Evolutionary conservation across 2,329 filamentous ascomycete species (phyloP).

Genomic region (Talaromyces rugulosus): DNA sequence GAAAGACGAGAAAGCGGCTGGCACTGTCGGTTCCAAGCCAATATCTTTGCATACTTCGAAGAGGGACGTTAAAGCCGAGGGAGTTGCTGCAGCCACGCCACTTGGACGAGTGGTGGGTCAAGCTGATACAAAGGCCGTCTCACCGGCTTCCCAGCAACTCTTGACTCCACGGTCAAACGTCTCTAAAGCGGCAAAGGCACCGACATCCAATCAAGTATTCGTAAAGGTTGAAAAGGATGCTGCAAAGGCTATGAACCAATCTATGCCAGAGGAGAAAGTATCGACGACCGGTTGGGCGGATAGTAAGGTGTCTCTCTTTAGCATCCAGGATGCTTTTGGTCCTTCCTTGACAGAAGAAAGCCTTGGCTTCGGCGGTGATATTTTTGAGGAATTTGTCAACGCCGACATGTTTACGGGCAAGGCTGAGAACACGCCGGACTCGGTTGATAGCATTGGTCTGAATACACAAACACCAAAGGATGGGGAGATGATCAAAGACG

Average conservation of each 20-base stretch:
- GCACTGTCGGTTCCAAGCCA: conserved; percentile 8
- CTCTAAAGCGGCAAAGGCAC: conserved; percentile 24
- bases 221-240: conserved; percentile 22
- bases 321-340: conserved; percentile 35
- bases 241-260: conserved; percentile 14
- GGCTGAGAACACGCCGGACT: conserved; percentile 34
- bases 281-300: conserved; percentile 34
- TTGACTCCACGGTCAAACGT: conserved; percentile 26
- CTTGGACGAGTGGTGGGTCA: conserved; percentile 32
- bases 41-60: conserved; percentile 18
- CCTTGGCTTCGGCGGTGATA: conserved; percentile 27
- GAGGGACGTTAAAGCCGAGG: conserved; percentile 23
- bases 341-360: conserved; percentile 25
- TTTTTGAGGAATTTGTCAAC: conserved; percentile 36
- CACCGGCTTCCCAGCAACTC: conserved; percentile 31
- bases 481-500: conserved; percentile 29
- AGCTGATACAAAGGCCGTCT: conserved; percentile 28
- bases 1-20: conserved; percentile 11
- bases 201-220: conserved; percentile 22
- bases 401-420: conserved; percentile 32
- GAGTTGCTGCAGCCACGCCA: conserved; percentile 23
- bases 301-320: conserved; percentile 33
- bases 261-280: conserved; percentile 8
- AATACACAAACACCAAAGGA: conserved; percentile 36
- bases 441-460: conserved; percentile 27